Conservation (phyloP, 2,329 filamentous ascomycete genomes). For the Coniella lustricola region DNA sequence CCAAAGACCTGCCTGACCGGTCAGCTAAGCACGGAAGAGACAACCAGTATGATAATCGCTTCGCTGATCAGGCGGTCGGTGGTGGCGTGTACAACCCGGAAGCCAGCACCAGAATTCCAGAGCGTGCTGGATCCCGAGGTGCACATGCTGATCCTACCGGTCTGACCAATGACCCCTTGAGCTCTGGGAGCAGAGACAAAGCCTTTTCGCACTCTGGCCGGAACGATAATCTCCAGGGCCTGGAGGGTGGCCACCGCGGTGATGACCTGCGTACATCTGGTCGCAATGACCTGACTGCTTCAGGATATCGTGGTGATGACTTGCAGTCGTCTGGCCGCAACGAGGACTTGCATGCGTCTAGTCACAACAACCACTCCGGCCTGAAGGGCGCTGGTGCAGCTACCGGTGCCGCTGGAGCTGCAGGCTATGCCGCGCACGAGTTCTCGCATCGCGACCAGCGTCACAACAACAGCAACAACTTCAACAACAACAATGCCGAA, state of each 20-base stretch:
- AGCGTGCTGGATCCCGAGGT: not conserved
- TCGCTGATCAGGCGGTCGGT: not conserved
- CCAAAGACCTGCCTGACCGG: conserved; percentile 3
- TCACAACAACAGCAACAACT: not conserved
- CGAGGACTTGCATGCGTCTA: conserved; percentile 11
- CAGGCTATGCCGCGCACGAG: conserved; percentile 15
- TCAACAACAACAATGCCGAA: conserved; percentile 5
- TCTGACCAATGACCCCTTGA: conserved; percentile 5
- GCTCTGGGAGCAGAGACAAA: conserved; percentile 3
- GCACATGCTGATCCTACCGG: conserved; percentile 1
- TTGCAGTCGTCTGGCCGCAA: too few relatives aligned
- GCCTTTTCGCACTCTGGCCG: not conserved
- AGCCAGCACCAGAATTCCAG: conserved; percentile 8
- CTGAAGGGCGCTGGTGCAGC: not conserved
- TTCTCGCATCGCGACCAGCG: conserved; percentile 8
- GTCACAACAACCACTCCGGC: conserved; percentile 9
- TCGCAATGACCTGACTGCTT: conserved; percentile 12
- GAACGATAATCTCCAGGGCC: conserved; percentile 2
- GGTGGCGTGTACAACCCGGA: conserved; percentile 4
- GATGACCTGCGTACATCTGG: conserved; percentile 12
- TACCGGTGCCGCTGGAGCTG: conserved; percentile 2
- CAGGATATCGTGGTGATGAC: too few relatives aligned
- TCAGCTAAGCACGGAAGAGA: not conserved
- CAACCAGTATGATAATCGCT: not conserved
- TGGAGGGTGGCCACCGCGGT: conserved; percentile 7